Conservation (phyloP, 2,329 filamentous ascomycete species). For the Tolypocladium endophyticum region DNA sequence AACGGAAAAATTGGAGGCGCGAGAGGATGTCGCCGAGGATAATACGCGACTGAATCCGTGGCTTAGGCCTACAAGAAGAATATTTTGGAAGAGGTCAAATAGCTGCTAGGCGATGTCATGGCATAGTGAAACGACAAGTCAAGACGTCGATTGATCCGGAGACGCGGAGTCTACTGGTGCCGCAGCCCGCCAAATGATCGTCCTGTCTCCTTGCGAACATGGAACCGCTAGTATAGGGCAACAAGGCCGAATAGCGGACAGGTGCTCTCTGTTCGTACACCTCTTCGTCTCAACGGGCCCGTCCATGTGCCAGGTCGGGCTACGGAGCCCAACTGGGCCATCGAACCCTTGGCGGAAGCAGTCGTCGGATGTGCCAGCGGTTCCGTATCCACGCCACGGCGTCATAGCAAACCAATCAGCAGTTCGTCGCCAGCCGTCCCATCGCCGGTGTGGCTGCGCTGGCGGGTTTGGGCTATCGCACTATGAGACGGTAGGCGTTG, state of each 20-base stretch:
- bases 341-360: background rate
- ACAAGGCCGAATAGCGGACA: background rate
- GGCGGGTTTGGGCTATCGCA: background rate
- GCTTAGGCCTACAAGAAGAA: background rate
- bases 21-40: too few relatives aligned
- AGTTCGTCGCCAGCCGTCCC: background rate
- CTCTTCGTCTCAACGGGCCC: background rate
- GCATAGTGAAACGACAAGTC: background rate
- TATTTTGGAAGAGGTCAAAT: background rate
- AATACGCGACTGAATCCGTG: background rate
- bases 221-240: background rate
- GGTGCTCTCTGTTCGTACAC: background rate
- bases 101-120: background rate
- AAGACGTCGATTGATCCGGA: background rate
- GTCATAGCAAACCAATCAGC: background rate
- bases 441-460: background rate
- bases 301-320: background rate
- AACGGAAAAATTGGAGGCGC: background rate
- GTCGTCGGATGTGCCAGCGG: background rate
- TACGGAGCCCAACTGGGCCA: background rate
- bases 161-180: background rate
- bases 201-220: background rate
- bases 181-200: background rate
- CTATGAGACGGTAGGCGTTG: background rate
- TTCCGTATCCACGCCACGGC: background rate